Evolutionary conservation across 177 flowering plant species (phyloP).

Genomic region (Telopea speciosissima): DNA sequence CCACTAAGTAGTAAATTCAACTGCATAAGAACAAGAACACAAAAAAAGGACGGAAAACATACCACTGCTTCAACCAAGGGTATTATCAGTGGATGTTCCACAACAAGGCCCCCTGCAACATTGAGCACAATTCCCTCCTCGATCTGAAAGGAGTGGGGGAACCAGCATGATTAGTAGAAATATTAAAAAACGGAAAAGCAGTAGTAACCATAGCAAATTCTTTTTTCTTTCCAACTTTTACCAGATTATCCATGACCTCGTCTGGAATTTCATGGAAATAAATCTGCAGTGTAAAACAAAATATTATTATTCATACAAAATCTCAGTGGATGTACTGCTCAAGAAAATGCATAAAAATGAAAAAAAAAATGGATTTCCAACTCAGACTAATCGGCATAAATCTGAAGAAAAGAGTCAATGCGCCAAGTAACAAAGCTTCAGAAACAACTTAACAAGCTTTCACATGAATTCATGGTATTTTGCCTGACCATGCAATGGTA

Average conservation of each 20-base stretch:
- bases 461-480: neutral
- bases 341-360: neutral
- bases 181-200: neutral
- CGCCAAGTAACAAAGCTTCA: neutral
- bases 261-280: conserved; percentile 85
- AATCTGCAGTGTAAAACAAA: conserved; percentile 45
- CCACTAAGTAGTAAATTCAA: too few relatives aligned
- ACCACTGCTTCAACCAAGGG: conserved; percentile 81
- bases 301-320: conserved; percentile 6
- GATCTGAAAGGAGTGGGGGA: conserved; percentile 35
- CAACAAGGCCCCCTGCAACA: conserved; percentile 85
- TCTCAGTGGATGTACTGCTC: neutral
- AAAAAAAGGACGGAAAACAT: conserved; percentile 18
- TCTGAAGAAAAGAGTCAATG: neutral
- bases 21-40: neutral
- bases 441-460: neutral
- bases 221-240: conserved; percentile 16
- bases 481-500: neutral
- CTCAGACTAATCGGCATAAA: neutral
- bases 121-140: conserved; percentile 66
- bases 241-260: conserved; percentile 74
- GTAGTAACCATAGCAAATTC: too few relatives aligned
- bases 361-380: too few relatives aligned
- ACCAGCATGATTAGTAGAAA: neutral
- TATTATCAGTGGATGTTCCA: conserved; percentile 71